Evolutionary conservation across 164 flowering plant species (phyloP), one percentile per base, ranked within the genome.

Genomic region (Aristolochia californica): DNA sequence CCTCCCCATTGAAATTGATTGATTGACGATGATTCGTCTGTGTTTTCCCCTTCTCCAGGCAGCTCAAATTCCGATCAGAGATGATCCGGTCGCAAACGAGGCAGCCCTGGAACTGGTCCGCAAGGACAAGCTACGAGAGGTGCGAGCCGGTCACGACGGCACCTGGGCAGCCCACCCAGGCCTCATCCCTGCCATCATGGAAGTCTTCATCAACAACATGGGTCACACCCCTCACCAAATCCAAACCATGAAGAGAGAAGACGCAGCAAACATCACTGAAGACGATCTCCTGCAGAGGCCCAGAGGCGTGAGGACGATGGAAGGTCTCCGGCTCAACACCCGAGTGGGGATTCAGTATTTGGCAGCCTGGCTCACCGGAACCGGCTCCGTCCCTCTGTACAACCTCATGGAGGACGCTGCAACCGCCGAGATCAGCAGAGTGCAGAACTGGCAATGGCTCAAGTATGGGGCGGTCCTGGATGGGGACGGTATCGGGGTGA

Each of bases 121-220:
- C 65, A 81, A 80, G 75, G 98, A 91, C 80, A 91, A 91, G 68
- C 77, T 77, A 17, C 69, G 96, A 53, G 98, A 91, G 67, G 96
- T 85, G 4, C 70, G 45, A 43, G 98, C 96, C 43, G 96, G 97
- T 16, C 97, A 91, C 57, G 96, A 91, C 49, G 96, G 96, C 48
- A 91, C 96, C 2, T 91, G 96, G 97, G 91, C 94, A 34, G 95
- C 97, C 2, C 97, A 91, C 67, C 98, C 98, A 1, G 96, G 95
- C 12, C 71, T 91, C 13, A 86, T 88, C 68, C 83, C 82, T 45
- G 70, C 80, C 47, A 80, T 83, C 72, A 71, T 72, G 76, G 85
- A 88, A 72, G 78, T 79, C 69, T 88, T 91, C 80, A 67, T 18
- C n/a, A 66, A 61, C 67, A 72, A 79, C 80, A 83, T 80, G 85